Base-by-base conservation (phyloP, 73 alveolate species). In the Stentor coeruleus region DNA sequence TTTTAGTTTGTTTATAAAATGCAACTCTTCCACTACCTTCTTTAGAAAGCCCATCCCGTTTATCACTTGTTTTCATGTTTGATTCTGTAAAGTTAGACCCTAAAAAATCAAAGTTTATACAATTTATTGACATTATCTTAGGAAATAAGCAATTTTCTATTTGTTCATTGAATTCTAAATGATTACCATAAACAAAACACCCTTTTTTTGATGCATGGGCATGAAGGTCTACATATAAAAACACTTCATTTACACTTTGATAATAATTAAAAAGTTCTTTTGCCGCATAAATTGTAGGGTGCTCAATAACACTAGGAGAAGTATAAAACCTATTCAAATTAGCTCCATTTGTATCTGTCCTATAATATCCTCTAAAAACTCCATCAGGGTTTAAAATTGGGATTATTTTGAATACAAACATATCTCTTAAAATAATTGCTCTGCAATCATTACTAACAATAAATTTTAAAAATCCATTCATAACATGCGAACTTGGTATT, bases 121-220 rank as follows among this genome's bases (percentile, higher is more conserved):
- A 83, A 66, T 91, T 90, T 81, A 90, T 57, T 11, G 95, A 75
- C 31, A 92, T 82, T 15, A 92, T 79, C 76, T 90, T 92, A 28
- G 97, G 88, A 39, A 88, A 85, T 31, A 84, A 72, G 58, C 81
- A 42, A 57, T 66, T 88, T 31, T 88, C 73, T 14, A 88, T 58
- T 58, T 91, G 77, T 58, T 88, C 74, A 6, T 84, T 91, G 11
- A 86, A 84, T 31, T 76, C 83, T 26, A 86, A 26, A 38, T 87
- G 82, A 81, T 92, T 92, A 0, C 95, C 98, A 85, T 80, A 90
- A 83, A 92, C 75, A 77, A 86, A 92, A 42, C 82, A 76, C 0
- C 98, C 95, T 66, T 85, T 87, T 38, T 84, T 90, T 28, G 83
- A 72, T 2, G 95, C 94, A 82, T 92, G 98, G 11, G 95, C 95